Conservation (phyloP, 768 basidiomycete genomes). For the Brasilioporus rufonigricans region DNA sequence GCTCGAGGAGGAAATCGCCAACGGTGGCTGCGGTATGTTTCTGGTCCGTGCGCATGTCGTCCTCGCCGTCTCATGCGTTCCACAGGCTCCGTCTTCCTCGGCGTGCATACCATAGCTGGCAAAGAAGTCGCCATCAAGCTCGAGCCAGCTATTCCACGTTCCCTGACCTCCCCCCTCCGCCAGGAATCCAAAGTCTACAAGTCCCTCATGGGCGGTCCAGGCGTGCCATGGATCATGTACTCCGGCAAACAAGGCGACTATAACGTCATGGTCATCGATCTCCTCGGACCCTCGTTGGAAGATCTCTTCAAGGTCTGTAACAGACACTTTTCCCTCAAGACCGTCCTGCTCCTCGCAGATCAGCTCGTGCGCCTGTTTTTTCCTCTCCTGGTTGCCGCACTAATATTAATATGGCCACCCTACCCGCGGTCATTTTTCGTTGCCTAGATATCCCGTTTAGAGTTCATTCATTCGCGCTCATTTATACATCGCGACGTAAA, state of each 20-base stretch:
- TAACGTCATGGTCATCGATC: slow-evolving; percentile 97
- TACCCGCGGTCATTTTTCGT: slow-evolving; percentile 21
- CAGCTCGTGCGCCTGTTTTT: slow-evolving; percentile 72
- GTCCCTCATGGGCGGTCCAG: slow-evolving; percentile 83
- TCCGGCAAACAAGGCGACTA: slow-evolving; percentile 89
- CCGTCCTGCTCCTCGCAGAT: slow-evolving; percentile 89
- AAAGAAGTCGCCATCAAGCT: slow-evolving; percentile 85
- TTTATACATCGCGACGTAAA: slow-evolving; percentile 98
- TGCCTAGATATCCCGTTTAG: slow-evolving; percentile 84
- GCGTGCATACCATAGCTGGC: slow-evolving; percentile 77
- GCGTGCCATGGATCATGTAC: slow-evolving; percentile 92
- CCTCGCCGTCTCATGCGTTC: slow-evolving; percentile 10
- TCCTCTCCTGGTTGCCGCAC: background rate
- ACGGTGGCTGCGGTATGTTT: slow-evolving; percentile 71
- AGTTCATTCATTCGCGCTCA: slow-evolving; percentile 94
- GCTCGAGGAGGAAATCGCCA: slow-evolving; percentile 77
- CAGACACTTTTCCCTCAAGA: slow-evolving; percentile 91
- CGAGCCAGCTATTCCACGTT: slow-evolving; percentile 55
- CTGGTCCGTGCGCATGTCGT: slow-evolving; percentile 41
- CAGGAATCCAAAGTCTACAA: slow-evolving; percentile 93
- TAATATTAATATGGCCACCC: slow-evolving; percentile 13
- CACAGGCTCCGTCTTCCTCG: slow-evolving; percentile 72
- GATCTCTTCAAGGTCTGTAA: slow-evolving; percentile 89
- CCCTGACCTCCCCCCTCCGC: slow-evolving; percentile 62
- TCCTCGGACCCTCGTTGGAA: slow-evolving; percentile 87